A percentile compares a stretch with the other conserved stretches of the same genome.
These are phyloP conservation scores for Penicillium sp. DNA, from an alignment of 2,329 filamentous ascomycete genomes.

Conservation along the genomic window DNA sequence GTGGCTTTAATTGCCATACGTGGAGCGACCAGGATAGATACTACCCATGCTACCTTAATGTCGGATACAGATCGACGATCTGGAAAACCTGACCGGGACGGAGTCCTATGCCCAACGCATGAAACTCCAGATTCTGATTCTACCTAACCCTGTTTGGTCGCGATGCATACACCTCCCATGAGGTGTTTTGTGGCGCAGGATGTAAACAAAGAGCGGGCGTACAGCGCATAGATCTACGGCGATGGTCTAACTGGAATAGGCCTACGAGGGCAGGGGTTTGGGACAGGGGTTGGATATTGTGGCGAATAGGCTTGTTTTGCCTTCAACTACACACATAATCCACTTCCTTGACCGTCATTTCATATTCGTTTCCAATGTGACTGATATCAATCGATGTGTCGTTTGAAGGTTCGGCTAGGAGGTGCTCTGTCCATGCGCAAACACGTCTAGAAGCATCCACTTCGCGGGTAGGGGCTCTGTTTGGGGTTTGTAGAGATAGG, in stretches of 20 bases:
- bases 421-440: neutral
- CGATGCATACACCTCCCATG: neutral
- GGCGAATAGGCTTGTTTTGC: neutral
- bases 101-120: neutral
- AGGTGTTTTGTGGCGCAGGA: neutral
- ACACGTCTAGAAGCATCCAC: neutral
- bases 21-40: neutral
- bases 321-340: neutral
- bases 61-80: neutral
- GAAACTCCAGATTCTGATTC: neutral
- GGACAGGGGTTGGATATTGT: neutral
- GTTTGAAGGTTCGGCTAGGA: neutral
- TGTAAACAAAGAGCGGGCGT: conserved; percentile 1
- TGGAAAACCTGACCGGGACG: neutral
- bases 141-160: neutral
- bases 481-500: neutral
- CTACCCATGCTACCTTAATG: neutral
- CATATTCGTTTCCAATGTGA: neutral
- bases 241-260: neutral
- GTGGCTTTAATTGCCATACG: neutral
- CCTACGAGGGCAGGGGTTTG: neutral
- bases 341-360: conserved; percentile 5
- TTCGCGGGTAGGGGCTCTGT: neutral
- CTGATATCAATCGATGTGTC: neutral
- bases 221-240: neutral